Evolutionary conservation across 306 rosid species (phyloP).

Genomic region (Arachis stenosperma): DNA sequence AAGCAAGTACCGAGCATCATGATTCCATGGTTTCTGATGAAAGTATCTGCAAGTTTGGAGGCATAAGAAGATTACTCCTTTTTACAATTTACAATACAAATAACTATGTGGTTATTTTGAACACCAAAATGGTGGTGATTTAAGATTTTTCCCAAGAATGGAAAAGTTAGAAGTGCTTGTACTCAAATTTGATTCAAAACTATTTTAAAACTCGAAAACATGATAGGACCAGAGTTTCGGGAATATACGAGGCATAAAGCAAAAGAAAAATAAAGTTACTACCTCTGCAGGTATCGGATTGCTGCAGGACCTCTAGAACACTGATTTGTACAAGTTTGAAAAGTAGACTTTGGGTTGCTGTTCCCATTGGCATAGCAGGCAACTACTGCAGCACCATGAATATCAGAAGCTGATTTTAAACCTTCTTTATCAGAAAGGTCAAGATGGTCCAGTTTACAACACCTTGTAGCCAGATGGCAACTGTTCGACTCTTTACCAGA

Average conservation of each 20-base stretch:
- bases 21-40: conserved; percentile 86
- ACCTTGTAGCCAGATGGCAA: conserved; percentile 70
- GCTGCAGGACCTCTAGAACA: conserved; percentile 56
- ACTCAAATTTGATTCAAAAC: conserved; percentile 7
- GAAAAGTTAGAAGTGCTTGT: conserved; percentile 1
- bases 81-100: background rate
- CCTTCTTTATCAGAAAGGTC: conserved; percentile 53
- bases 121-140: conserved; percentile 5
- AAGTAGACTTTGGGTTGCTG: conserved; percentile 61
- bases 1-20: conserved; percentile 73
- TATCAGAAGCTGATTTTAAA: conserved; percentile 67
- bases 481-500: conserved; percentile 57
- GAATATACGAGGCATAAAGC: background rate
- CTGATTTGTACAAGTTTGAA: conserved; percentile 71
- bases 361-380: conserved; percentile 74
- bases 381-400: conserved; percentile 83
- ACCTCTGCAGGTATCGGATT: conserved; percentile 73
- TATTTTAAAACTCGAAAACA: background rate
- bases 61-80: conserved; percentile 24
- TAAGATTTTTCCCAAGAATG: conserved; percentile 11
- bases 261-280: conserved; percentile 37
- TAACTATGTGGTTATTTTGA: background rate
- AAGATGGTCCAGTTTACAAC: conserved; percentile 60
- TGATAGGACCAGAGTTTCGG: conserved; percentile 17
- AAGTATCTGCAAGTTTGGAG: conserved; percentile 65